Evolutionary conservation across 345 rosid genomes (phyloP), one percentile per base, ranked within the genome.

Genomic region (Eucalyptus sp.): DNA sequence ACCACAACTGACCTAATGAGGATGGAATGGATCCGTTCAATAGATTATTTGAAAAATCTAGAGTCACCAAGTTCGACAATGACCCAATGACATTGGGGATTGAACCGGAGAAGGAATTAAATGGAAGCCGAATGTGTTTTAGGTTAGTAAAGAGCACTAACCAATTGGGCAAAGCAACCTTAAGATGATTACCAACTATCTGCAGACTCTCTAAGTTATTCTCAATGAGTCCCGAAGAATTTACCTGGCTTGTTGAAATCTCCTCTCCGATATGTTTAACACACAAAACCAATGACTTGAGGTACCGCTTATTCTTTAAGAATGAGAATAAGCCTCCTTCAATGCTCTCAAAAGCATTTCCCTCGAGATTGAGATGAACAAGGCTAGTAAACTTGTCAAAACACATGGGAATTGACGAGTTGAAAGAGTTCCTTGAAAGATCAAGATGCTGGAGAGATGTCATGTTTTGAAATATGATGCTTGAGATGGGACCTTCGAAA

Each of bases 291-390:
- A 86, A 24, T 24, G 87, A 50, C 54, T n/a, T 46, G 22, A 86
- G 87, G 49, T 86, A 33, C 13, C 0, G 18, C 0, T 29, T 9
- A 31, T 50, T 86, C 54, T 50, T 50, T 48, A 43, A 76, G 22
- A 86, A 56, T 56, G 3, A 24, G 62, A 56, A 56, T 9, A 56
- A 24, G 6, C 62, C 62, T 10, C 62, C 29, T 56, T 56, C 62
- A 56, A 56, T 24, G 6, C 29, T 1, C 0, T 56, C 29, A 10
- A 56, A 56, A 56, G 0, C 0, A 56, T 51, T 51, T 7, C 0
- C 22, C 0, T 7, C 4, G 0, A 51, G 22, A 51, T 51, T 51
- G 22, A 51, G 37, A 51, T 17, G 22, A 0, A 2, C 56, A 51
- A 51, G 56, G 56, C 22, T 51, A 17, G 56, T 51, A 7, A 51